A percentile compares a stretch with the other conserved stretches of the same genome.
Evolutionary conservation across 192 early-diverging fungal species (phyloP).

Genomic region (Gorgonomyces haynaldii): DNA sequence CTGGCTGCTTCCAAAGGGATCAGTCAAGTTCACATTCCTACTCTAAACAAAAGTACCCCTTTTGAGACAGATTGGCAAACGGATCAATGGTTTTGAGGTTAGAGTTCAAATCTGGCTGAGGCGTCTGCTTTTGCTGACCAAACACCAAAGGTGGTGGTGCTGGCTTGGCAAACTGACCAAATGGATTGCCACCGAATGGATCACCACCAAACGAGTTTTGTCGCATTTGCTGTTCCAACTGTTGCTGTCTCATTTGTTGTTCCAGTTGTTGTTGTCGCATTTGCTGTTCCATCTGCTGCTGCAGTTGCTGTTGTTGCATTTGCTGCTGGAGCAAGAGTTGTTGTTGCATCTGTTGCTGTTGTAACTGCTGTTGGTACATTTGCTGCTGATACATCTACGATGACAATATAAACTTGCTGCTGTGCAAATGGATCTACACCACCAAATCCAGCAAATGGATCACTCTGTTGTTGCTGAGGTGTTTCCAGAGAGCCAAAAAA

Average conservation of each 20-base stretch:
- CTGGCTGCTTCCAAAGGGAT: slow-evolving; percentile 4
- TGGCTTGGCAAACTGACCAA: slow-evolving; percentile 2
- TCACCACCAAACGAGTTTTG: too few species aligned
- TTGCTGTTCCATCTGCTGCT: slow-evolving; percentile 16
- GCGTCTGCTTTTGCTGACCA: slow-evolving; percentile 11
- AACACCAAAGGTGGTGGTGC: background rate
- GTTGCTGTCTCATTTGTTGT: slow-evolving; percentile 10
- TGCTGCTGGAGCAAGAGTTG: slow-evolving; percentile 22
- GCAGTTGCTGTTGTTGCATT: slow-evolving; percentile 13
- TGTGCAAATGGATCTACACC: slow-evolving; percentile 17
- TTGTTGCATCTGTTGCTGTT: slow-evolving; percentile 19
- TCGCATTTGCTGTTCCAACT: slow-evolving; percentile 13
- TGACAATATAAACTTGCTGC: slow-evolving; percentile 14
- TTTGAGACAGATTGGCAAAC: slow-evolving; percentile 17
- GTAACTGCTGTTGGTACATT: slow-evolving; percentile 17
- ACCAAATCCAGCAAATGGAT: slow-evolving; percentile 26
- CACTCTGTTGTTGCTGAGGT: slow-evolving; percentile 14
- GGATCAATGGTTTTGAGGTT: slow-evolving; percentile 18
- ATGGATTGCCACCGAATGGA: slow-evolving; percentile 21
- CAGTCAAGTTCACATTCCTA: background rate
- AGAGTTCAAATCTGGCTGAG: slow-evolving; percentile 5
- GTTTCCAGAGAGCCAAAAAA: slow-evolving; percentile 30
- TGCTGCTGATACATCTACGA: slow-evolving; percentile 28
- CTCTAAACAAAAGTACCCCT: background rate
- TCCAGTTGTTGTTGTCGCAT: slow-evolving; percentile 5